These are phyloP conservation scores for Plasmodium falciparum DNA, from an alignment of 169 alveolate genomes.

Conservation along the genomic window DNA sequence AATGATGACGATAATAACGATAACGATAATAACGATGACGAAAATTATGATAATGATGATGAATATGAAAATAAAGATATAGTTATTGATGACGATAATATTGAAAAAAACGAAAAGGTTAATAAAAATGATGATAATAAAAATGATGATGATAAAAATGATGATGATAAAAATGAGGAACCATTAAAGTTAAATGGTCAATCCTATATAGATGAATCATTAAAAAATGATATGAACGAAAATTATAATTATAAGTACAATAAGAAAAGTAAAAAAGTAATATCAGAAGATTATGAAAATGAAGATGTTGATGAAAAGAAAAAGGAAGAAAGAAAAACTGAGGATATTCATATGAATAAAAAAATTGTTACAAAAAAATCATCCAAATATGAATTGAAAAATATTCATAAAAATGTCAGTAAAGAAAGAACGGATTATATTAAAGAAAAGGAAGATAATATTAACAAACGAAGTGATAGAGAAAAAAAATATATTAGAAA, in stretches of 20 bases:
- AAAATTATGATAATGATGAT: no score
- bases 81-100: no score
- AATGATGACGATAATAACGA: not conserved
- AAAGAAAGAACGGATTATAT: slow-evolving; percentile 6
- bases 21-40: not conserved
- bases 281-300: slow-evolving; percentile 35
- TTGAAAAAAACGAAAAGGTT: no score
- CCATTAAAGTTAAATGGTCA: not conserved
- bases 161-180: not conserved
- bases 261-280: slow-evolving; percentile 64
- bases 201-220: not conserved
- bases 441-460: slow-evolving; percentile 6
- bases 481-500: not conserved
- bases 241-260: slow-evolving; percentile 8
- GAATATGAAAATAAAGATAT: not conserved
- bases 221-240: not conserved
- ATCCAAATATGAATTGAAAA: not conserved
- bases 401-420: not conserved
- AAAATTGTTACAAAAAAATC: no score
- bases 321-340: slow-evolving; percentile 13
- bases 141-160: not conserved
- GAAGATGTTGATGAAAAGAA: slow-evolving; percentile 23
- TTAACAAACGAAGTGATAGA: not conserved
- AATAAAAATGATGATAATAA: no score
- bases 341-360: not conserved